phyloP scores from a whole-genome alignment of 148 eudicot genomes.

The Arbutus unedo region DNA sequence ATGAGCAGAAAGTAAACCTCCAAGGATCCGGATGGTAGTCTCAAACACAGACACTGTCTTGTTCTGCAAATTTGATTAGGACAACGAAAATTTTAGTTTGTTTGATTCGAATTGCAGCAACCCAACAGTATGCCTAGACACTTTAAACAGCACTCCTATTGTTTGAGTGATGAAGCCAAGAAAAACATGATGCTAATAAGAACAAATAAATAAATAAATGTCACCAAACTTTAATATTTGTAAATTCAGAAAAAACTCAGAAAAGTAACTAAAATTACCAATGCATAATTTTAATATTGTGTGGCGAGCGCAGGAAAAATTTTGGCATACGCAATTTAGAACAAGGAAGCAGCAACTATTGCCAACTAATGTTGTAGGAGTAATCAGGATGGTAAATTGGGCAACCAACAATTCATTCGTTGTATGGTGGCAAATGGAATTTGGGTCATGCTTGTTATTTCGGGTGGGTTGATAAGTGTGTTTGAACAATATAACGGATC shows the following conservation, averaged over 20 bases:
- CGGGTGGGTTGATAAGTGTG: neutral
- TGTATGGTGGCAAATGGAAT: neutral
- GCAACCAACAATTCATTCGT: neutral
- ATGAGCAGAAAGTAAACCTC: constrained; percentile 98
- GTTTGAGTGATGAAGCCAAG: neutral
- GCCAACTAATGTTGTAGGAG: neutral
- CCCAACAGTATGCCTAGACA: neutral
- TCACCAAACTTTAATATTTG: neutral
- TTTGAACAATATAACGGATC: neutral
- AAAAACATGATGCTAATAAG: neutral
- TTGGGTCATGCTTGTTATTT: neutral
- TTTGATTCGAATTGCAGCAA: constrained; percentile 3
- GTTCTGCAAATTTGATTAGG: constrained; percentile 56
- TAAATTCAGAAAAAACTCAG: too few relatives aligned
- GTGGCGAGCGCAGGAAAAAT: neutral
- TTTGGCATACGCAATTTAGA: neutral
- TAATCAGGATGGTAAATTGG: neutral
- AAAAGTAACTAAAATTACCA: neutral
- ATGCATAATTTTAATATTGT: neutral
- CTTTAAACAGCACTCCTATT: neutral
- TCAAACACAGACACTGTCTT: constrained; percentile 98
- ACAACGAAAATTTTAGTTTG: neutral
- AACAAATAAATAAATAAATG: neutral
- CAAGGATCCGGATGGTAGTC: constrained; percentile 91
- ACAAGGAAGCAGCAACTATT: neutral